Conservation (phyloP, 2,329 filamentous ascomycete species). For the Trichoderma pleuroti region DNA sequence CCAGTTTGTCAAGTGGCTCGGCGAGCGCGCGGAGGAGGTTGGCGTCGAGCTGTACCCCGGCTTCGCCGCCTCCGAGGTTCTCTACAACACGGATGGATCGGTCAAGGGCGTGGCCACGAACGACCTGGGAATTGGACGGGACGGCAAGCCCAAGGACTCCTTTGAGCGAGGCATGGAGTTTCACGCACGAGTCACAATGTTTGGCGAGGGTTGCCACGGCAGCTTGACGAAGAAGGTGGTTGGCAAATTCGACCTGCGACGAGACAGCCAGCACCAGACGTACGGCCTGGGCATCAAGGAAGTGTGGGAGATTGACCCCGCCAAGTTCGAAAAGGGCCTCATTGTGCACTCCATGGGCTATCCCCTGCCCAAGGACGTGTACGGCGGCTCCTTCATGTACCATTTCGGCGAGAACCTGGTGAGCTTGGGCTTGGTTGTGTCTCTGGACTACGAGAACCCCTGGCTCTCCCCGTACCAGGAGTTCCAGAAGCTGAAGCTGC, state of each 20-base stretch:
- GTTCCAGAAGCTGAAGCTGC: constrained; percentile 98
- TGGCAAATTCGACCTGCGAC: constrained; percentile 86
- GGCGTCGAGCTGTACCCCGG: constrained; percentile 96
- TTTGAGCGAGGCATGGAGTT: constrained; percentile 99
- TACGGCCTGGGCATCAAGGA: constrained; percentile 95
- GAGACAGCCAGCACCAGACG: constrained; percentile 89
- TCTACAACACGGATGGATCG: constrained; percentile 81
- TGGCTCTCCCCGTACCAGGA: constrained; percentile 95
- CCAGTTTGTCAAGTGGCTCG: constrained; percentile 92
- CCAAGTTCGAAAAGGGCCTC: constrained; percentile 84
- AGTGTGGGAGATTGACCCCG: constrained; percentile 92
- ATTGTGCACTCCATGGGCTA: constrained; percentile 91
- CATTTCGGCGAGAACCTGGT: constrained; percentile 98
- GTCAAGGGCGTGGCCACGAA: constrained; percentile 96
- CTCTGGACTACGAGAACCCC: constrained; percentile 92
- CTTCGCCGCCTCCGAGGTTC: constrained; percentile 88
- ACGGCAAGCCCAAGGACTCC: constrained; percentile 79
- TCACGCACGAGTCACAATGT: constrained; percentile 84
- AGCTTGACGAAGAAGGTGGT: constrained; percentile 92
- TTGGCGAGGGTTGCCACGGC: constrained; percentile 93
- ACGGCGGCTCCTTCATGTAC: constrained; percentile 99
- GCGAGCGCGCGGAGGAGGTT: constrained; percentile 91
- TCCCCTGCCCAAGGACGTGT: constrained; percentile 81
- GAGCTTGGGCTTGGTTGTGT: constrained; percentile 84
- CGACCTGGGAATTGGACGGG: constrained; percentile 78